Evolutionary conservation across 1,284 basidiomycete genomes (phyloP), one percentile per base, ranked within the genome.

Genomic region (Rhodotorula sp.): DNA sequence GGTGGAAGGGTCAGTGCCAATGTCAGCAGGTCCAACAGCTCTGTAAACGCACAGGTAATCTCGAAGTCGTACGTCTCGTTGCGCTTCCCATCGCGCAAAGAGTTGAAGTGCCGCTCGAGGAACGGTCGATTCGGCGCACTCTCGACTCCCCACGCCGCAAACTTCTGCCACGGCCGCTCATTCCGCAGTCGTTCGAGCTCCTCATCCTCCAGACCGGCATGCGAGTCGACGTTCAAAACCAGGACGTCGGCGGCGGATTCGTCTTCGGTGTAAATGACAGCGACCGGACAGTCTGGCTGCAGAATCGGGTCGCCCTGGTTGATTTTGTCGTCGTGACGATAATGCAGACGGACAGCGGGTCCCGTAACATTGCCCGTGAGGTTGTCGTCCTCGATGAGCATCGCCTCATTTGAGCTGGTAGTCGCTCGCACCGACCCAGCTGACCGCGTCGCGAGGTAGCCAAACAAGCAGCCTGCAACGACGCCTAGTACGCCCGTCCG

Each of bases 91-190:
- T 68, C 51, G 8, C 47, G 7, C 22, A 72, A 8, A 29, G 27
- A 19, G 22, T 72, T 29, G 29, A 62, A 66, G 27, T 68, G 66
- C 7, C 10, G 9, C 27, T 72, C 60, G 30, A 72, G 54, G 11
- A 27, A 2, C 20, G n/a, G 30, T 13, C 70, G 46, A 29, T 72
- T 68, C 29, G 70, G 64, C 29, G 67, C 70, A 4, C 24, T n/a
- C 58, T 72, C 70, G 52, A 64, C 63, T 15, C 66, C 70, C 57
- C 56, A 62, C 13, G 68, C 44, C 24, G 55, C 60, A 6, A 30
- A n/a, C 27, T 66, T 66, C 57, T 72, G 70, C 64, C 64, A 66
- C 15, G 70, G 70, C 44, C 57, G 52, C 17, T 56, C 55, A 8
- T 19, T n/a, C 30, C 20, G 8, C 22, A 24, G 29, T 24, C 56